Base-by-base conservation (phyloP, 202 grass and related monocot genomes). In the Digitaria exilis region DNA sequence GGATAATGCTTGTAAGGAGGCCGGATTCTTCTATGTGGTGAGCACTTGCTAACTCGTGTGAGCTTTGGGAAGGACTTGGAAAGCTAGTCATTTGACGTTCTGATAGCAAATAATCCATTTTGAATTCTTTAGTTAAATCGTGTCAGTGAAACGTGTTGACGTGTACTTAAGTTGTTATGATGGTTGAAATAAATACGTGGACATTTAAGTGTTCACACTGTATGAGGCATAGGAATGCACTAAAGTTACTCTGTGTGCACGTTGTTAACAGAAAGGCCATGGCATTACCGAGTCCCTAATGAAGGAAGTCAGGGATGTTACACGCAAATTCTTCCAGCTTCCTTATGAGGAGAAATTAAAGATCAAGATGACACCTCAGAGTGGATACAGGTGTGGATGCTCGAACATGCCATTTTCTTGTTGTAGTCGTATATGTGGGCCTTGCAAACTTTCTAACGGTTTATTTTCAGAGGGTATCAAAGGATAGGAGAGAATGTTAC, bases 11-110 rank as follows among this genome's bases (percentile, higher is more conserved):
- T 98, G 96, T 29, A 98, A 81, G 82, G 81, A 91, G 19, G 87
- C 91, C 30, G 93, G 96, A 30, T 98, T 98, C 80, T 96, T 98
- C 74, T 98, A 98, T 92, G 96, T 98, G 96, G 96, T 96, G 96
- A 88, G 32, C 65, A 8, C 57, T 87, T 28, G 8, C 63, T 42
- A 9, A 22, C 58, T 76, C 55, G 28, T 57, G 1, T 26, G 21
- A 85, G 32, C 32, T 48, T 4, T 45, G 17, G 48, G 24, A 49
- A 16, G 0, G 21, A 78, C 3, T 21, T 22, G 12, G 75, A 64
- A 64, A 15, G 10, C 21, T 46, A 7, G 19, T 9, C 7, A n/a
- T 2, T 24, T 32, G 48, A 15, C 10, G n/a, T 16, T 49, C 18
- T 49, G 18, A 1, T 35, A 35, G 60, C 19, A 6, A 78, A 65